phyloP scores from a whole-genome alignment of 2,329 filamentous ascomycete genomes.

The Setomelanomma holmii region DNA sequence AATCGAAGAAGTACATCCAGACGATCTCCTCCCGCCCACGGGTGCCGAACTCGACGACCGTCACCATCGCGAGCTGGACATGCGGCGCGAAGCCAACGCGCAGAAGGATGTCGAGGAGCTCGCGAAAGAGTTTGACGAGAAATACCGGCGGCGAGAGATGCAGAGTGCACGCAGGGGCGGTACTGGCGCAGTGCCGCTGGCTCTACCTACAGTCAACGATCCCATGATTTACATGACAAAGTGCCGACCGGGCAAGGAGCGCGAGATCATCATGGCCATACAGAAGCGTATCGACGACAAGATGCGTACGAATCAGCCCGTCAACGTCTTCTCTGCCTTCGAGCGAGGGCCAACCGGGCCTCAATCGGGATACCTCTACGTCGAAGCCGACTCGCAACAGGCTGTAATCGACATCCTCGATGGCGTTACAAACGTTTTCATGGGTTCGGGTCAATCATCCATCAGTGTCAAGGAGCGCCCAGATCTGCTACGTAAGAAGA shows the following conservation, averaged over 20 bases:
- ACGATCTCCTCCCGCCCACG: conserved; percentile 81
- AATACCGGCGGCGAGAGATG: conserved; percentile 76
- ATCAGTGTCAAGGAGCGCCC: conserved; percentile 98
- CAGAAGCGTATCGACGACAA: conserved; percentile 89
- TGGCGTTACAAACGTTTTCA: conserved; percentile 87
- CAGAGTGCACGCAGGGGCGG: conserved; percentile 39
- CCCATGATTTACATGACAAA: conserved; percentile 94
- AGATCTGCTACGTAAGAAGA: conserved; percentile 87
- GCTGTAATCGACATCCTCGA: conserved; percentile 86
- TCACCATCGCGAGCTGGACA: conserved; percentile 91
- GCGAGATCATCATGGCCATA: conserved; percentile 85
- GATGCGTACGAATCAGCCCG: conserved; percentile 75
- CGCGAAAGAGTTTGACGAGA: conserved; percentile 79
- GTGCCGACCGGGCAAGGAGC: conserved; percentile 94
- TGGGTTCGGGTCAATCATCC: conserved; percentile 82
- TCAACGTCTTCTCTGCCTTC: conserved; percentile 88
- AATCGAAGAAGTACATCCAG: conserved; percentile 87
- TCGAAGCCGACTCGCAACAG: conserved; percentile 86
- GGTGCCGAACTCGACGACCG: conserved; percentile 87
- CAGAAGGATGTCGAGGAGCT: conserved; percentile 94
- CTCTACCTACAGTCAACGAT: conserved; percentile 92
- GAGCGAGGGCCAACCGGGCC: conserved; percentile 76
- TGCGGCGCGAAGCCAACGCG: conserved; percentile 83
- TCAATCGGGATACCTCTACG: conserved; percentile 95
- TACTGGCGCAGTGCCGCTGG: conserved; percentile 56